Base-by-base conservation (phyloP, 345 rosid genomes). In the Eucalyptus pauciflora region DNA sequence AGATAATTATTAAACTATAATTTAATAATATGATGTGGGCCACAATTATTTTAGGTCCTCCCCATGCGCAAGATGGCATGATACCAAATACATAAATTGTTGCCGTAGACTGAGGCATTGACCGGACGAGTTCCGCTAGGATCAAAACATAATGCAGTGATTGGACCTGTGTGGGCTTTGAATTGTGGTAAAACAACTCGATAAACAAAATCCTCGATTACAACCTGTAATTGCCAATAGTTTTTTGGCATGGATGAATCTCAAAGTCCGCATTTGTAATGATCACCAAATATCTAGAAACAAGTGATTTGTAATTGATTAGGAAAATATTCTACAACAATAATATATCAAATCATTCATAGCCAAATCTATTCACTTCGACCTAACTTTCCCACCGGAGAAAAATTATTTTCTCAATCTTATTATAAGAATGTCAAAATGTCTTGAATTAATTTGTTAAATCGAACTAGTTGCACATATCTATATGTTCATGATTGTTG, bases 51-150 rank as follows among this genome's bases (percentile, higher is more conserved):
- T 51, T 51, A 51, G 60, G 10, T 54, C 27, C 27, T 3, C 5
- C 25, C 8, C 27, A 22, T 22, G 60, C 0, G 60, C 60, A 54
- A 22, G 60, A 8, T 54, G 60, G 60, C 24, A 54, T 22, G 60
- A 54, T 54, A 54, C 60, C 25, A 54, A 54, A 54, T 4, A 0
- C 27, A 54, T 54, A 20, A 54, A 54, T 9, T 54, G 12, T 54
- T 54, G 27, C 27, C 27, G 0, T 8, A 3, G 11, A 2, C 5
- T 3, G 60, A 54, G 60, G 27, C 5, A 54, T 0, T n/a, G n/a
- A n/a, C n/a, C n/a, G n/a, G n/a, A n/a, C n/a, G n/a, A n/a, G n/a
- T n/a, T n/a, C n/a, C n/a, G n/a, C n/a, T n/a, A n/a, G n/a, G n/a
- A n/a, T n/a, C n/a, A n/a, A n/a, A n/a, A n/a, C n/a, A n/a, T n/a